A percentile compares a stretch with the other conserved stretches of the same genome.
These are phyloP conservation scores for Brassica carinata DNA, from an alignment of 345 rosid species.

Conservation along the genomic window DNA sequence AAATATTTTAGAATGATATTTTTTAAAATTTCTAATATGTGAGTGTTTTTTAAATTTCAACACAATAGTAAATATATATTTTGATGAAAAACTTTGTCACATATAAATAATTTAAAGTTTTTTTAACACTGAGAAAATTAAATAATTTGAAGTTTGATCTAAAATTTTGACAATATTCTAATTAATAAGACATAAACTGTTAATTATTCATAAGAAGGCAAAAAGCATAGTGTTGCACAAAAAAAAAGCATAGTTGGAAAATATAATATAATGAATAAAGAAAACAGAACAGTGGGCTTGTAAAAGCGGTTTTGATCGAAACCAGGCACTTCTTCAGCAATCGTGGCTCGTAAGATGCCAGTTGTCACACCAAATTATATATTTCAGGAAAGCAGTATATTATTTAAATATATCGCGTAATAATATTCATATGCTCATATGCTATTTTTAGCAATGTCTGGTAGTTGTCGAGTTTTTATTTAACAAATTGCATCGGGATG, in stretches of 20 bases:
- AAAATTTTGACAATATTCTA: too few species aligned
- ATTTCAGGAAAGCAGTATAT: background rate
- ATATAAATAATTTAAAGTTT: too few species aligned
- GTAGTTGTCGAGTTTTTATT: slow-evolving; percentile 34
- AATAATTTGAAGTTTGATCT: too few species aligned
- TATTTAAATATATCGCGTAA: background rate
- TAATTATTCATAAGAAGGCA: too few species aligned
- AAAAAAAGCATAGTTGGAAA: background rate
- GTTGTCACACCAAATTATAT: slow-evolving; percentile 28
- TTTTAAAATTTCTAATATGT: too few species aligned
- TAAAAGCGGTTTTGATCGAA: slow-evolving; percentile 36
- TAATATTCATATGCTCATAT: slow-evolving; percentile 35
- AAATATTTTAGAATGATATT: too few species aligned
- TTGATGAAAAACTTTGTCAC: too few species aligned
- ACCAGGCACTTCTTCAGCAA: slow-evolving; percentile 24
- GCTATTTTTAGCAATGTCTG: slow-evolving; percentile 43
- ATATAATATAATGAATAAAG: background rate
- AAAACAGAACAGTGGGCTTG: slow-evolving; percentile 33
- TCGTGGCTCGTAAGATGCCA: slow-evolving; percentile 39
- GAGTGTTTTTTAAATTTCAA: too few species aligned
- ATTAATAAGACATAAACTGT: too few species aligned
- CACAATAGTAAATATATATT: too few species aligned
- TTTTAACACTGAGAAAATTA: too few species aligned
- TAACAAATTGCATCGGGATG: slow-evolving; percentile 40
- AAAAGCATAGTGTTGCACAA: background rate